Percentiles rank a stretch among this genome's conserved stretches.
phyloP scores from a whole-genome alignment of 2,329 filamentous ascomycete genomes.

The Stagonosporopsis chrysanthemi region DNA sequence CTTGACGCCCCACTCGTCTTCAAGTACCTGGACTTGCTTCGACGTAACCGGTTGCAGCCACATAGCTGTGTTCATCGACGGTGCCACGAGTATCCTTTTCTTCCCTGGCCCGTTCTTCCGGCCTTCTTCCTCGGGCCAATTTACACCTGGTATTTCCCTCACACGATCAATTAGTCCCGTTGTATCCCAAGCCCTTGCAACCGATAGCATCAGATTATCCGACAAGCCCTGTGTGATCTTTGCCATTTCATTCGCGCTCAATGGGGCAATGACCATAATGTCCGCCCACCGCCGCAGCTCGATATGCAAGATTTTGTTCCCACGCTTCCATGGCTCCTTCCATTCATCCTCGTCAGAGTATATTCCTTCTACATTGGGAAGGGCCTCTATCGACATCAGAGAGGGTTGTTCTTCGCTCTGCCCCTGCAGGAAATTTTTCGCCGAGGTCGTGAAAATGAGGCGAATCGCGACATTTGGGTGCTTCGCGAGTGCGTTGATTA shows the following conservation, averaged over 20 bases:
- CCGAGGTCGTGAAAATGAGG: slow-evolving; percentile 79
- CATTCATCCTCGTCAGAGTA: slow-evolving; percentile 90
- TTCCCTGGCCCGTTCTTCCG: slow-evolving; percentile 47
- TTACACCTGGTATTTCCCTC: slow-evolving; percentile 35
- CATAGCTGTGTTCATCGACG: slow-evolving; percentile 91
- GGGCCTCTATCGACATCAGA: slow-evolving; percentile 63
- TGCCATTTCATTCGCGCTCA: slow-evolving; percentile 85
- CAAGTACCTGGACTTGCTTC: slow-evolving; percentile 72
- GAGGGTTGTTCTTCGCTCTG: slow-evolving; percentile 80
- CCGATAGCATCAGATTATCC: slow-evolving; percentile 75
- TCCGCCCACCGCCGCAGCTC: slow-evolving; percentile 85
- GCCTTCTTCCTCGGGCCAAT: slow-evolving; percentile 26
- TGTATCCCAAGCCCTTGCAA: slow-evolving; percentile 88
- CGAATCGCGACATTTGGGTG: slow-evolving; percentile 74
- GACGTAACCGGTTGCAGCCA: slow-evolving; percentile 84
- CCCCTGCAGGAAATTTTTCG: slow-evolving; percentile 76
- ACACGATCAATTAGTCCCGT: slow-evolving; percentile 45
- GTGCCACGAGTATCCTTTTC: slow-evolving; percentile 74
- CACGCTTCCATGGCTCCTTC: slow-evolving; percentile 78
- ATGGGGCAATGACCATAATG: slow-evolving; percentile 78
- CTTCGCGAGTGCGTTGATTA: slow-evolving; percentile 61
- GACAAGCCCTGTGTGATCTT: slow-evolving; percentile 81
- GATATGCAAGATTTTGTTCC: slow-evolving; percentile 86
- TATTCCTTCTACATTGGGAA: slow-evolving; percentile 79
- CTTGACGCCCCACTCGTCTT: slow-evolving; percentile 73